Evolutionary conservation across 441 rosid species (phyloP).

Genomic region (Francoa sonchifolia): DNA sequence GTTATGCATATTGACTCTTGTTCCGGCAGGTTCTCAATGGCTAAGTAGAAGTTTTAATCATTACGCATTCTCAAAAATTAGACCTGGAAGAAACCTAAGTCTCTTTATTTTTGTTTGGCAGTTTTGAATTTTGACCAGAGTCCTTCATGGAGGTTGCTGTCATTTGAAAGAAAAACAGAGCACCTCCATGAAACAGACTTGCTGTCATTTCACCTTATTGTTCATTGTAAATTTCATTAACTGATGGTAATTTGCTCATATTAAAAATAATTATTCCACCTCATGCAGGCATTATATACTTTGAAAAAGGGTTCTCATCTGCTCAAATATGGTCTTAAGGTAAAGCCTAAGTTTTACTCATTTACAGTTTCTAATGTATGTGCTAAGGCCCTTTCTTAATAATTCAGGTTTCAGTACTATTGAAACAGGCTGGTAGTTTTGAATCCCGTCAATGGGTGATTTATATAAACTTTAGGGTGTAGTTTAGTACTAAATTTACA

Average conservation of each 20-base stretch:
- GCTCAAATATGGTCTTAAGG: slow-evolving; percentile 94
- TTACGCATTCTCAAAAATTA: too few species aligned
- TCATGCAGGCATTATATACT: slow-evolving; percentile 67
- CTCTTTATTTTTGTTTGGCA: too few species aligned
- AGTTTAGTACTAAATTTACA: too few species aligned
- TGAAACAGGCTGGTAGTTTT: background rate
- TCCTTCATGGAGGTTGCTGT: too few species aligned
- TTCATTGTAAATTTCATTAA: background rate
- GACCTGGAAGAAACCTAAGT: too few species aligned
- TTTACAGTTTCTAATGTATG: slow-evolving; percentile 79
- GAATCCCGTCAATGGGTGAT: background rate
- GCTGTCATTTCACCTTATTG: too few species aligned
- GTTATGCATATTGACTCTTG: too few species aligned
- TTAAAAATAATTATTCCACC: background rate
- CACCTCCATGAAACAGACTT: too few species aligned
- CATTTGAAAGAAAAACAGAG: too few species aligned
- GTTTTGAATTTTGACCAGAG: too few species aligned
- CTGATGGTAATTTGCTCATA: background rate
- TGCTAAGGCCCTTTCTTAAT: slow-evolving; percentile 4
- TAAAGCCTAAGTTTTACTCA: slow-evolving; percentile 84
- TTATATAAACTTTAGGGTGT: background rate
- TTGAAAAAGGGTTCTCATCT: slow-evolving; percentile 91
- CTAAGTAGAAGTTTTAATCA: too few species aligned
- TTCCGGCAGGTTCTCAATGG: too few species aligned
- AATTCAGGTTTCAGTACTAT: slow-evolving; percentile 1